Evolutionary conservation across 768 basidiomycete species (phyloP), one percentile per base, ranked within the genome.

Genomic region (Cystobasidium tubakii): DNA sequence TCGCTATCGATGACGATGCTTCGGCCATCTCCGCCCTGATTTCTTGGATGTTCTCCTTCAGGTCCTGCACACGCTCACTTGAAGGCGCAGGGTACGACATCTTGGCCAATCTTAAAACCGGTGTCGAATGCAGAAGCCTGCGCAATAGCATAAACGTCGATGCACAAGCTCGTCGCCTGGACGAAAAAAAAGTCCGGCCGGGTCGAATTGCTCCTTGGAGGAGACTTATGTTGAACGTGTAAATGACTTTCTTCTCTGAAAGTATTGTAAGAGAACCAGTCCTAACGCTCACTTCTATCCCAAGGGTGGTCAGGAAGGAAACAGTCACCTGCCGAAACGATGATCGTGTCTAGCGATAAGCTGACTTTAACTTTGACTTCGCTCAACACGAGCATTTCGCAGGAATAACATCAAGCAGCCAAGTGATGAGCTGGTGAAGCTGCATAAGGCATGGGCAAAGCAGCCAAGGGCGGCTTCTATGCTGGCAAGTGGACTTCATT

Each of bases 1-100:
- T 85, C 77, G 86, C 84, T n/a, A 80, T 76, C 34, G 54, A 64
- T 25, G 54, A 4, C 3, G 60, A 33, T 1, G 75, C 77, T 29
- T 60, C 50, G 29, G 31, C 63, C 44, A 79, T 67, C 63, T 75
- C 72, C n/a, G 44, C 42, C 9, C 42, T 73, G 33, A 77, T 75
- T 42, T 66, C 73, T 43, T 77, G 34, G 53, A 77, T 65, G 55
- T 75, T 63, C 66, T 76, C 60, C 13, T 29, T 23, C 62, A 79
- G 65, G 55, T 79, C 79, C 55, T 62, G 50, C 34, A 71, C 69
- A 15, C 69, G 53, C 34, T 71, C 54, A 31, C 12, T n/a, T 19
- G 69, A 57, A 31, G 69, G 69, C n/a, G 10, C 39, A 17, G 39
- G 23, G 34, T 27, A 31, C 27, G 69, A 55, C 69, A 71, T 71